Conservation (phyloP, 306 rosid species). For the Prunus salicina region DNA sequence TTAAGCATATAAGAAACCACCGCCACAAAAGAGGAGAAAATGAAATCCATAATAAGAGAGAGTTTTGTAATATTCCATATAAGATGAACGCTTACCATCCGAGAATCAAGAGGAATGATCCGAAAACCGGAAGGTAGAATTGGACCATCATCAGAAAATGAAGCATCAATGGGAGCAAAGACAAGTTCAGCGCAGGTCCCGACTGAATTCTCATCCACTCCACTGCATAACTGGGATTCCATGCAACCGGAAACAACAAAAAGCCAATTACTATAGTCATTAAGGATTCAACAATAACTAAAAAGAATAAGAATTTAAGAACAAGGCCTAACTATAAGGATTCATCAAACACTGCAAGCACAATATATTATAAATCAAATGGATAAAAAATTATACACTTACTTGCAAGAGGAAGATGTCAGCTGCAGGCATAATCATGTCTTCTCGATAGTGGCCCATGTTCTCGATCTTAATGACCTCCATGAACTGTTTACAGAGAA, state of each 20-base stretch:
- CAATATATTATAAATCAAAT: conserved; percentile 3
- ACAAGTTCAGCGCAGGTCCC: conserved; percentile 88
- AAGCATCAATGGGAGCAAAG: conserved; percentile 98
- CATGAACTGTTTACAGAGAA: conserved; percentile 66
- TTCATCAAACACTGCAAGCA: not conserved
- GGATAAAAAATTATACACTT: conserved; percentile 22
- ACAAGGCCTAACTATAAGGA: too few species aligned
- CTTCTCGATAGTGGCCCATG: conserved; percentile 90
- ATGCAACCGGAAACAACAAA: conserved; percentile 21
- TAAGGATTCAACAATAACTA: not conserved
- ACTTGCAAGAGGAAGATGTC: conserved; percentile 98
- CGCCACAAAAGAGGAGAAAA: not conserved
- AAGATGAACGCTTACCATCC: conserved; percentile 39
- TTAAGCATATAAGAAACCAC: not conserved
- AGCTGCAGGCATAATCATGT: conserved; percentile 71
- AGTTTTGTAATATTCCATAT: not conserved
- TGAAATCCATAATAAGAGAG: not conserved
- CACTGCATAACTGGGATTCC: conserved; percentile 71
- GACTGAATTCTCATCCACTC: conserved; percentile 83
- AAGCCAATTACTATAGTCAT: not conserved
- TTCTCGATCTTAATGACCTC: conserved; percentile 94
- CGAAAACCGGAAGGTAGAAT: conserved; percentile 94
- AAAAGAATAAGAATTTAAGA: not conserved
- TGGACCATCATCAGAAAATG: conserved; percentile 96
- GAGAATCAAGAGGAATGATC: conserved; percentile 85